Evolutionary conservation across 345 rosid species (phyloP).

Genomic region (Brassica juncea): DNA sequence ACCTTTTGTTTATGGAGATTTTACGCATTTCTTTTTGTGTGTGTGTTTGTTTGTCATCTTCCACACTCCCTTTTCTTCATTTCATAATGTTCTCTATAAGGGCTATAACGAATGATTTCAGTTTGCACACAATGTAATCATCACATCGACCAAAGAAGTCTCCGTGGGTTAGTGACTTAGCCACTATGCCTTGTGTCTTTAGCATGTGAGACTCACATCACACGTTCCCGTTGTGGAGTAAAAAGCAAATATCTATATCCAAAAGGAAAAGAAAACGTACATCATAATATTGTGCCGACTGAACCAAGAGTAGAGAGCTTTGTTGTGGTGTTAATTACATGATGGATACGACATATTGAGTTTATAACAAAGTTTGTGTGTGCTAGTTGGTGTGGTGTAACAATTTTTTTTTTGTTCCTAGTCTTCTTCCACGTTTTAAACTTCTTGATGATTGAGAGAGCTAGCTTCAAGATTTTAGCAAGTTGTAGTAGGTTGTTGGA

Average conservation of each 20-base stretch:
- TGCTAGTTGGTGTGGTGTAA: background rate
- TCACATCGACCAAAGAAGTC: constrained; percentile 20
- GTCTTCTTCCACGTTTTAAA: background rate
- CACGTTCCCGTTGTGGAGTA: constrained; percentile 11
- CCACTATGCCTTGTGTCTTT: constrained; percentile 7
- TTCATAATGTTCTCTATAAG: background rate
- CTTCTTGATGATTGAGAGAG: background rate
- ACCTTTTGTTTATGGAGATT: background rate
- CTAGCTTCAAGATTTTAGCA: constrained; percentile 2
- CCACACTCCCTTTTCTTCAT: background rate
- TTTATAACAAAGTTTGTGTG: background rate
- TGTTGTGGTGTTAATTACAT: background rate
- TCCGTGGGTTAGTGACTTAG: constrained; percentile 32
- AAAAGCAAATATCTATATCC: background rate
- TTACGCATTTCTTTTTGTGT: background rate
- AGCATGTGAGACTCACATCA: constrained; percentile 20
- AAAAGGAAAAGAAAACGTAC: background rate
- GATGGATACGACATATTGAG: background rate
- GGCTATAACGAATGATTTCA: constrained; percentile 6
- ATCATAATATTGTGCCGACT: background rate
- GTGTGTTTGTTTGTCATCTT: background rate
- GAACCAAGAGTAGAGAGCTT: background rate
- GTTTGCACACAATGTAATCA: constrained; percentile 19
- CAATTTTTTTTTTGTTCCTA: background rate
- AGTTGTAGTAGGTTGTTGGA: background rate